Conservation (phyloP, 805 yeast genomes). For the Scheffersomyces ergatensis region DNA sequence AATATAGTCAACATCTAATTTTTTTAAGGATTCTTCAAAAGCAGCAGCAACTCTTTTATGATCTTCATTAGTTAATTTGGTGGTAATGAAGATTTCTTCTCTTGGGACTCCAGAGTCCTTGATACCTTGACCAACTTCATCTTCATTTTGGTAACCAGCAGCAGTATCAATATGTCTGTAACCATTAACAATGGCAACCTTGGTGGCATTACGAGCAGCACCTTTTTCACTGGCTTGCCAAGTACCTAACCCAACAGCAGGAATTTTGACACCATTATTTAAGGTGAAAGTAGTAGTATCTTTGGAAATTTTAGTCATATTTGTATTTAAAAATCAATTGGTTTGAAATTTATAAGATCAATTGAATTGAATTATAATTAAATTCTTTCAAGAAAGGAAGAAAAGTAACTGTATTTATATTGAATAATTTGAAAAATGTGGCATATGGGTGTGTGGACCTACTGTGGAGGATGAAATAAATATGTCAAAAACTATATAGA, state of each 20-base stretch:
- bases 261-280: constrained; percentile 64
- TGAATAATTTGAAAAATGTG: too few relatives aligned
- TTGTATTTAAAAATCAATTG: not conserved
- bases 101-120: constrained; percentile 62
- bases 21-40: constrained; percentile 55
- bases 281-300: constrained; percentile 27
- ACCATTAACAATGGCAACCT: constrained; percentile 61
- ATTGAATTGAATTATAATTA: not conserved
- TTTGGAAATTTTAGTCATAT: constrained; percentile 3
- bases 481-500: too few relatives aligned
- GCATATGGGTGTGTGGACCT: too few relatives aligned
- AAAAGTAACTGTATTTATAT: too few relatives aligned
- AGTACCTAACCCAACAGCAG: constrained; percentile 73
- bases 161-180: constrained; percentile 82
- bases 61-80: constrained; percentile 62
- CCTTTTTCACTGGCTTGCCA: constrained; percentile 55
- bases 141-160: constrained; percentile 65
- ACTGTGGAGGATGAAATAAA: too few relatives aligned
- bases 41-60: constrained; percentile 53
- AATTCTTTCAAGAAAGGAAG: too few relatives aligned
- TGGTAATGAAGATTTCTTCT: constrained; percentile 64
- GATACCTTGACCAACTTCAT: constrained; percentile 54
- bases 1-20: constrained; percentile 70
- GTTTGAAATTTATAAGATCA: not conserved
- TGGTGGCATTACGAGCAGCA: constrained; percentile 56